phyloP scores from a whole-genome alignment of 2,329 filamentous ascomycete genomes.

The Fusarium sp. region DNA sequence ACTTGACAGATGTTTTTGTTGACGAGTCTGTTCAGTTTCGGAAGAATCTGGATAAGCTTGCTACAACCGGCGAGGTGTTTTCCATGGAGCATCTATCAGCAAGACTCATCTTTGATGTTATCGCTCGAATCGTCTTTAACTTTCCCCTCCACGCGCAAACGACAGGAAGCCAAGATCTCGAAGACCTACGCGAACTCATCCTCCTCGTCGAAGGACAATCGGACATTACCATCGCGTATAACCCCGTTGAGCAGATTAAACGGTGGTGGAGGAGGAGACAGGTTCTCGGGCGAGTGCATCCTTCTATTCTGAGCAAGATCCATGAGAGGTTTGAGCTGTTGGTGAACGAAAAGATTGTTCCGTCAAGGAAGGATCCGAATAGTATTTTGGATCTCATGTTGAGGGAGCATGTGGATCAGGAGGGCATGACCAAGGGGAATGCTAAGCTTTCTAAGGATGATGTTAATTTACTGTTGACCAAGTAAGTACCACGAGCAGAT shows the following conservation, averaged over 20 bases:
- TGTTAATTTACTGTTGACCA: not conserved
- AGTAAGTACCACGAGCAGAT: not conserved
- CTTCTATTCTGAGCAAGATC: not conserved
- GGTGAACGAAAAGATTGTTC: not conserved
- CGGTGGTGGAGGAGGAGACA: slow-evolving; percentile 11
- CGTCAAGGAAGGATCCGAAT: slow-evolving; percentile 10
- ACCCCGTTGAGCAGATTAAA: slow-evolving; percentile 7
- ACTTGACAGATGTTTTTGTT: slow-evolving; percentile 6
- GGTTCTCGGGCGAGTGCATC: slow-evolving; percentile 1
- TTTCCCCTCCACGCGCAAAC: slow-evolving; percentile 5
- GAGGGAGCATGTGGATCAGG: slow-evolving; percentile 1
- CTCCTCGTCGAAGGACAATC: not conserved
- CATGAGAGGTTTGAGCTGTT: not conserved
- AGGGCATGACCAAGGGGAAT: accelerated
- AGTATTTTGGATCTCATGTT: slow-evolving; percentile 29
- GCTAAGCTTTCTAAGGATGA: not conserved
- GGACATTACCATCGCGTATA: slow-evolving; percentile 8
- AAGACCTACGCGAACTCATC: slow-evolving; percentile 10
- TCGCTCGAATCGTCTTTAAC: not conserved
- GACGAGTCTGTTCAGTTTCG: slow-evolving; percentile 2
- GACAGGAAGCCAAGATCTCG: slow-evolving; percentile 5
- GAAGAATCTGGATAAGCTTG: not conserved
- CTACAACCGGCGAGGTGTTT: not conserved
- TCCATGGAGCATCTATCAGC: slow-evolving; percentile 15
- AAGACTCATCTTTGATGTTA: slow-evolving; percentile 6